Conservation (phyloP, 805 yeast species). For the Ascoidea asiatica region DNA sequence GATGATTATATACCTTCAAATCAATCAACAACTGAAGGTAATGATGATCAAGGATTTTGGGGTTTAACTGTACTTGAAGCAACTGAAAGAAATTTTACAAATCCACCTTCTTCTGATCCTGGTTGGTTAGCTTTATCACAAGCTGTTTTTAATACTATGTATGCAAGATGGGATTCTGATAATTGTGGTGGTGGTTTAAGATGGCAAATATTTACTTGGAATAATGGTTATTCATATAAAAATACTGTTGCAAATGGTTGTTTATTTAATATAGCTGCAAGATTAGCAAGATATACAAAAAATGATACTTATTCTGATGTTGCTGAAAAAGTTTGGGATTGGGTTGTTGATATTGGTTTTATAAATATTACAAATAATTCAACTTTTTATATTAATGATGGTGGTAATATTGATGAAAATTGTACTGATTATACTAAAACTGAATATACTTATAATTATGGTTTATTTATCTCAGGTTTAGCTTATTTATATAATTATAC, state of each 20-base stretch:
- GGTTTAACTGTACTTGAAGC: constrained; percentile 51
- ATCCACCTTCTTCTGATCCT: constrained; percentile 27
- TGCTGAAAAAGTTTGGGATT: constrained; percentile 42
- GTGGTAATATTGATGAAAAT: constrained; percentile 42
- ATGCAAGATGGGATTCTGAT: constrained; percentile 41
- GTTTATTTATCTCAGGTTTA: constrained; percentile 57
- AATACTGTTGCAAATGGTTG: constrained; percentile 52
- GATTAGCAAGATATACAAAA: constrained; percentile 45
- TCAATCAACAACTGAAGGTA: constrained; percentile 57
- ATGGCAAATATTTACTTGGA: constrained; percentile 55
- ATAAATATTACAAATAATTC: constrained; percentile 21
- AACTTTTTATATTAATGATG: constrained; percentile 55
- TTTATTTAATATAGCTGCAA: constrained; percentile 46
- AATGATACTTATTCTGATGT: constrained; percentile 35
- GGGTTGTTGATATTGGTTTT: constrained; percentile 39
- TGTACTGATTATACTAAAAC: constrained; percentile 44
- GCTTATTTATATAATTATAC: constrained; percentile 65
- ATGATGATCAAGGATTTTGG: constrained; percentile 66
- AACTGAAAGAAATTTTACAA: constrained; percentile 41
- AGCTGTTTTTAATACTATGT: constrained; percentile 44
- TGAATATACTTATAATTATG: constrained; percentile 81
- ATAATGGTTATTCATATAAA: constrained; percentile 47
- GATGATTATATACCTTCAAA: constrained; percentile 46
- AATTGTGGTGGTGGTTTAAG: constrained; percentile 51
- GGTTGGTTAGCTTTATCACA: constrained; percentile 45